Base-by-base conservation (phyloP, 176 grass and related monocot genomes). In the Luzula sylvatica region DNA sequence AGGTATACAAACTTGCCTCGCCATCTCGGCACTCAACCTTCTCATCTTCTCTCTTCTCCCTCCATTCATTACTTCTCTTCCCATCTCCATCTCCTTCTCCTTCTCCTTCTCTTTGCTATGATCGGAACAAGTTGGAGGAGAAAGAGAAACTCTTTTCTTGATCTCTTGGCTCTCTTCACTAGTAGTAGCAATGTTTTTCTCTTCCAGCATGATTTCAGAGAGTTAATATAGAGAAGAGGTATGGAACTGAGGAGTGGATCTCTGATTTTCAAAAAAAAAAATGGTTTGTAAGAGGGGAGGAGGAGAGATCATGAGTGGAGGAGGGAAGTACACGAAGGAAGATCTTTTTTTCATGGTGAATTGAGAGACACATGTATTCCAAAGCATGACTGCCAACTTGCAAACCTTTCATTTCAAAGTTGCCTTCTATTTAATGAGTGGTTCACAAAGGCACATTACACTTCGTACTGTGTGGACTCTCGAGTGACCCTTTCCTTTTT, bases 11-110 rank as follows among this genome's bases (percentile, higher is more conserved):
- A 70, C 67, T 8, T 35, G 16, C 2, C 53, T 41, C 23, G 6
- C 67, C 3, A 68, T 68, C 39, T 59, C 67, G 43, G 56, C 15
- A n/a, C 41, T 56, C 11, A 70, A 41, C 18, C 24, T 70, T 41
- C 54, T 70, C 52, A 70, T 20, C 39, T 14, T 70, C 23, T 70
- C 66, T 13, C 65, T 39, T 42, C 40, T 56, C 26, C 53, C 14
- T 3, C 22, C 11, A 11, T 30, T 41, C 7, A 3, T 50, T 4
- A 23, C 23, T 42, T 14, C 15, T 15, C 18, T 47, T 9, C 30
- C 24, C 40, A 44, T 56, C 2, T 57, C 23, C 7, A 5, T 13
- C n/a, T 21, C 17, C 3, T 45, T 27, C 40, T 46, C 40, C 30
- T 21, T 25, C 3, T 45, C 18, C 40, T 46, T 23, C 30, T 35